These are phyloP conservation scores for Letharia lupina DNA, from an alignment of 495 filamentous ascomycete genomes.

Conservation along the genomic window DNA sequence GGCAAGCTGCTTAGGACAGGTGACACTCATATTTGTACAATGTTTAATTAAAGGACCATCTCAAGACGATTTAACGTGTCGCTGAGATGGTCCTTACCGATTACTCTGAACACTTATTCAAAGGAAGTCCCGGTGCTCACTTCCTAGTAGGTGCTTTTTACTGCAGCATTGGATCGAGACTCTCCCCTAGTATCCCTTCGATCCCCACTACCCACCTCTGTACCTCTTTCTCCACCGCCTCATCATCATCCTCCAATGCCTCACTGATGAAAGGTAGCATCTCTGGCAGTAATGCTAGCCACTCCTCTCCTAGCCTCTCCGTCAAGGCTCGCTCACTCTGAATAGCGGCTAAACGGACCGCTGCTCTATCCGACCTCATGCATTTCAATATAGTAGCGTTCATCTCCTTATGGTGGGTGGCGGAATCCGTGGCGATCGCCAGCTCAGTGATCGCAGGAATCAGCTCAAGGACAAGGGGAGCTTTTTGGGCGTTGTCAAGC, in stretches of 20 bases:
- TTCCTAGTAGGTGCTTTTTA: conserved; percentile 30
- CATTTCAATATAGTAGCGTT: conserved; percentile 66
- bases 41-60: neutral
- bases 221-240: conserved; percentile 80
- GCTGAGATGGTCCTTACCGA: neutral
- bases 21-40: neutral
- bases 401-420: conserved; percentile 81
- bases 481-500: conserved; percentile 48
- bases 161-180: conserved; percentile 80
- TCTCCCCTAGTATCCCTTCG: conserved; percentile 79
- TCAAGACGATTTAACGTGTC: neutral
- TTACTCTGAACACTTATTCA: neutral
- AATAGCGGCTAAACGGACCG: conserved; percentile 66
- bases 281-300: conserved; percentile 81
- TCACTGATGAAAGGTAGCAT: conserved; percentile 93
- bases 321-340: conserved; percentile 71
- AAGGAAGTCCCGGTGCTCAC: neutral
- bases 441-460: conserved; percentile 63
- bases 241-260: conserved; percentile 91
- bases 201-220: conserved; percentile 79
- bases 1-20: neutral
- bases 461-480: conserved; percentile 39
- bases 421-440: conserved; percentile 63
- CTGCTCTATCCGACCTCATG: conserved; percentile 59
- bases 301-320: conserved; percentile 75